phyloP scores from a whole-genome alignment of 148 eudicot genomes.

The Rhododendron vialii region DNA sequence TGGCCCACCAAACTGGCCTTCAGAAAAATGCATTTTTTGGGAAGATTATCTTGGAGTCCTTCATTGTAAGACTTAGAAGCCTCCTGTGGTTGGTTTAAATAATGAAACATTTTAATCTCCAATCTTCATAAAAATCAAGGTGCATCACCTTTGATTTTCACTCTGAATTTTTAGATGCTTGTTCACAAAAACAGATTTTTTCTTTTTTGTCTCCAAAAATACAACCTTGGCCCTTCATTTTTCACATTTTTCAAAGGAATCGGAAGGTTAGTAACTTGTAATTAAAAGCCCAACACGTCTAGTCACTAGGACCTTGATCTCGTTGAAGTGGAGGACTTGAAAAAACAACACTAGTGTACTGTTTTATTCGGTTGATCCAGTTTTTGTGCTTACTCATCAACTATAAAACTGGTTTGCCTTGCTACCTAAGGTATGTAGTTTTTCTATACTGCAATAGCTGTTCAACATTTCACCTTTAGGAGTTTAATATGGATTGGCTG shows the following conservation, averaged over 20 bases:
- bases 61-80: neutral
- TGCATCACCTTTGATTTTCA: slow-evolving; percentile 4
- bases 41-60: neutral
- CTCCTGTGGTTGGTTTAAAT: neutral
- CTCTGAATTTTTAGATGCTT: neutral
- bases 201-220: neutral
- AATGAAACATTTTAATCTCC: neutral
- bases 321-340: neutral
- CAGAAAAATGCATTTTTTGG: neutral
- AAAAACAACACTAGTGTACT: neutral
- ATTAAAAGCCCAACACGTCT: neutral
- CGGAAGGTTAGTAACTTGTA: neutral
- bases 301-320: neutral
- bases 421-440: neutral
- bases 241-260: neutral
- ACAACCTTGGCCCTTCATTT: neutral
- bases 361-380: neutral
- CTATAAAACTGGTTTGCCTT: neutral
- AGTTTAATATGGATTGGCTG: neutral
- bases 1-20: neutral
- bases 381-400: slow-evolving; percentile 2
- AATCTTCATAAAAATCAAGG: slow-evolving; percentile 3
- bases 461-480: neutral
- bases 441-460: neutral
- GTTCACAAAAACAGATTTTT: slow-evolving; percentile 3